Percentiles rank a stretch among this genome's conserved stretches.
Evolutionary conservation across 306 rosid genomes (phyloP).

Genomic region (Lithocarpus polystachyus): DNA sequence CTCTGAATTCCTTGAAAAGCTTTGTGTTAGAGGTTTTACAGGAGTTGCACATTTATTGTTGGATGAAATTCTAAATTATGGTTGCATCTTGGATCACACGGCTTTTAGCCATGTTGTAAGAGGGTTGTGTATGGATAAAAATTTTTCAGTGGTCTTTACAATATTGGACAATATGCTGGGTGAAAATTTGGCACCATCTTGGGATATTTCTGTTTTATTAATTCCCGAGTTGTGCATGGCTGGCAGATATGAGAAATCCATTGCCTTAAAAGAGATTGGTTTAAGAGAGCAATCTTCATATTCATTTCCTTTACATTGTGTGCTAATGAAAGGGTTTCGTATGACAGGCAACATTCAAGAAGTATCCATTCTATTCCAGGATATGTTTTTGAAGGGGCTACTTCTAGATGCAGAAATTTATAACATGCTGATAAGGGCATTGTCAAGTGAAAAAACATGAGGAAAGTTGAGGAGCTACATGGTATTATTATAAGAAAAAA

Average conservation of each 20-base stretch:
- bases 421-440: constrained; percentile 54
- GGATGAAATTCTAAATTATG: constrained; percentile 46
- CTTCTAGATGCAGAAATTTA: constrained; percentile 46
- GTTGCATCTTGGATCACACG: constrained; percentile 39
- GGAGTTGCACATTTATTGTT: constrained; percentile 37
- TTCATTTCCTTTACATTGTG: constrained; percentile 33
- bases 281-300: constrained; percentile 37
- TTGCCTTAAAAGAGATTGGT: constrained; percentile 48
- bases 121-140: constrained; percentile 50
- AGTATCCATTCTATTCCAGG: constrained; percentile 41
- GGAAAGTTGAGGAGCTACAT: constrained; percentile 58
- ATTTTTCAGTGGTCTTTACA: constrained; percentile 42
- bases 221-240: constrained; percentile 62
- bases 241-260: constrained; percentile 46
- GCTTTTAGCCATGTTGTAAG: constrained; percentile 51
- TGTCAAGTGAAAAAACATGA: constrained; percentile 44
- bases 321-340: constrained; percentile 55
- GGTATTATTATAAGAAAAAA: constrained; percentile 49
- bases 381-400: constrained; percentile 47
- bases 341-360: constrained; percentile 41
- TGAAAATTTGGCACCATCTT: constrained; percentile 38
- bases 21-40: constrained; percentile 44
- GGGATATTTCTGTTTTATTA: constrained; percentile 48
- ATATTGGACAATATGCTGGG: constrained; percentile 56
- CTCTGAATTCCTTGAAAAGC: constrained; percentile 46